Percentiles rank a stretch among this genome's conserved stretches.
Conservation (phyloP, 1,139 yeast species). For the Hansenula lynferdii region DNA sequence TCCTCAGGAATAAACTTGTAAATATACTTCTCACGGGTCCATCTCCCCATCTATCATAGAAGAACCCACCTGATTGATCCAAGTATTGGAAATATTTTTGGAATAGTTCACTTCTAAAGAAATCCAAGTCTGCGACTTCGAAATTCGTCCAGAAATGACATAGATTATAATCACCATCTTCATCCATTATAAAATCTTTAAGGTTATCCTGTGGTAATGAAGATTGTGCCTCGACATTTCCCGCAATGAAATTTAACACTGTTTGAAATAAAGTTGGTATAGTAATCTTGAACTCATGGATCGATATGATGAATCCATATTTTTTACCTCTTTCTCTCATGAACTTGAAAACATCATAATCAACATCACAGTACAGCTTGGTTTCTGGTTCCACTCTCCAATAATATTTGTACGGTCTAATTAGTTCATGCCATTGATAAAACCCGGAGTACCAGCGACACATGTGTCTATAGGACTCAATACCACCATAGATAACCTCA, state of each 20-base stretch:
- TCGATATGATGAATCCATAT: constrained; percentile 60
- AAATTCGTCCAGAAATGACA: constrained; percentile 66
- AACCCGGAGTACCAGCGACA: constrained; percentile 53
- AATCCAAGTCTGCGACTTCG: constrained; percentile 50
- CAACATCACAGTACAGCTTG: constrained; percentile 48
- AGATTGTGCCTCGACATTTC: constrained; percentile 38
- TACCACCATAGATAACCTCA: constrained; percentile 45
- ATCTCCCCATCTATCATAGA: constrained; percentile 64
- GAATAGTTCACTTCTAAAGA: constrained; percentile 48
- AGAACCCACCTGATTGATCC: constrained; percentile 52
- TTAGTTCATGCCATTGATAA: constrained; percentile 35
- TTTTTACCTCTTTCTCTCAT: constrained; percentile 42
- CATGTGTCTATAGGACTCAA: constrained; percentile 56
- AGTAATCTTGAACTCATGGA: constrained; percentile 54
- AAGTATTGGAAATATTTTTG: constrained; percentile 42
- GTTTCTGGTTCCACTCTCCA: constrained; percentile 64
- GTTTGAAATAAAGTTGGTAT: constrained; percentile 58
- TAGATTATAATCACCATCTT: constrained; percentile 46
- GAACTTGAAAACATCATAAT: constrained; percentile 45
- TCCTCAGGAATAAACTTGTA: constrained; percentile 42
- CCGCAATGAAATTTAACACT: constrained; percentile 43
- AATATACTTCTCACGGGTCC: constrained; percentile 61
- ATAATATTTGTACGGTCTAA: constrained; percentile 37
- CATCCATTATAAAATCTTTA: constrained; percentile 45
- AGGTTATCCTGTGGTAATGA: constrained; percentile 42